Evolutionary conservation across 208 protist species (phyloP), one percentile per base, ranked within the genome.

Genomic region (Trypanosoma theileri): DNA sequence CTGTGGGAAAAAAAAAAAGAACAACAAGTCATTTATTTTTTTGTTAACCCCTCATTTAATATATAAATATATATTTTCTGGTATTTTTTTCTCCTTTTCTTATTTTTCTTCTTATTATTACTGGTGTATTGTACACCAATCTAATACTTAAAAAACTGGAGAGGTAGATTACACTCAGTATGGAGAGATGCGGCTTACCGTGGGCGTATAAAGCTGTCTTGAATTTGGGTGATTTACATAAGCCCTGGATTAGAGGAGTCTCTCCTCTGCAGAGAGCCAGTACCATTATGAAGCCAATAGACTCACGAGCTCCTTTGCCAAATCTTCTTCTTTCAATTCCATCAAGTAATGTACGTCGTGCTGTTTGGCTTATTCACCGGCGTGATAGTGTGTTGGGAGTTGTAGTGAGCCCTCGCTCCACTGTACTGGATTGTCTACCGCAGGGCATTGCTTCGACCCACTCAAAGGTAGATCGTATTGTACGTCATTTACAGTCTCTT

Each of bases 301-400:
- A n/a, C 17, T 19, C 22, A 42, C 44, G n/a, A 16, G 13, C 13
- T 26, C 4, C 41, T 22, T 8, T 41, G 10, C 68, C 69, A 6
- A 73, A 73, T 45, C 60, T 73, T 55, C 61, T 73, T 10, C 35
- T 73, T 42, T 73, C 69, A 4, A 40, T 55, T 11, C 44, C 59
- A 24, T 46, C 42, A 42, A 10, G 24, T 41, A 26, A 42, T 3
- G 60, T 51, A 13, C 60, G 50, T 22, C 59, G 69, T 55, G 83
- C 70, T 21, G 66, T 84, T 55, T 95, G 89, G 87, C 86, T 93
- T 40, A 31, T 92, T 21, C 77, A 88, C 28, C 64, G 74, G 1
- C 71, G 80, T 19, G 72, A 81, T 14, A 56, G 52, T 12, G 70
- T 74, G 24, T 45, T 95, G 8, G 81, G 74, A 3, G 11, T 73